Evolutionary conservation across 2,329 filamentous ascomycete species (phyloP), one percentile per base, ranked within the genome.

Genomic region (Scytalidium sp.): DNA sequence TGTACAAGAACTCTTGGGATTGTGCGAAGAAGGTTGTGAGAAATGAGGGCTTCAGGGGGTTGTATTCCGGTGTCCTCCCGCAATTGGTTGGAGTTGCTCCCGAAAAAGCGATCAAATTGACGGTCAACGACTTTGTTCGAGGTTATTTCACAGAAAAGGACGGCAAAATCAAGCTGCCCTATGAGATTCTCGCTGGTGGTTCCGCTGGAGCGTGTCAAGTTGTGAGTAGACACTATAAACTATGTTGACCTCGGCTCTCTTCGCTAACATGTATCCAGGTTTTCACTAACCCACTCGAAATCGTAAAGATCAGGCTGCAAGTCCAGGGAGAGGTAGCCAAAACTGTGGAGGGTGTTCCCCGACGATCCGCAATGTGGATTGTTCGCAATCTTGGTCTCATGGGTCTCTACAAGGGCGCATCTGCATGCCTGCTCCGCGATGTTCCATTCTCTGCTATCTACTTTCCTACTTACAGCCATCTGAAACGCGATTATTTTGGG

Each of bases 81-180:
- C 94, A 99, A 75, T 80, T 99, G 42, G 90, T 99, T 55, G 94
- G 94, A 69, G 94, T 99, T 42, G 94, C 94, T n/a, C 94, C 94
- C 2, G 94, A 99, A 70, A 99, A 99, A 78, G 94, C 94, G 60
- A 99, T 99, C 75, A 99, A 99, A 76, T 83, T 99, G 56, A 99
- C 94, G 0, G 92, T 99, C 64, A 99, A 99, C 71, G 94, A 99
- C 66, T 73, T 99, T 48, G 90, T 95, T 19, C 86, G 94, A 64
- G 79, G 81, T 8, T 78, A 80, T 57, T 86, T 92, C 64, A 88
- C 85, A 3, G 85, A 90, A 63, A 81, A 83, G 64, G 81, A 90
- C 40, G 87, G 88, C 45, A 75, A 82, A 51, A 96, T 99, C 64
- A 79, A 76, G 64, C 71, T 83, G 60, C 73, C 75, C 23, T 75